These are phyloP conservation scores for Asparagopsis taxiformis DNA, from an alignment of 31 red algal genomes.

Conservation along the genomic window DNA sequence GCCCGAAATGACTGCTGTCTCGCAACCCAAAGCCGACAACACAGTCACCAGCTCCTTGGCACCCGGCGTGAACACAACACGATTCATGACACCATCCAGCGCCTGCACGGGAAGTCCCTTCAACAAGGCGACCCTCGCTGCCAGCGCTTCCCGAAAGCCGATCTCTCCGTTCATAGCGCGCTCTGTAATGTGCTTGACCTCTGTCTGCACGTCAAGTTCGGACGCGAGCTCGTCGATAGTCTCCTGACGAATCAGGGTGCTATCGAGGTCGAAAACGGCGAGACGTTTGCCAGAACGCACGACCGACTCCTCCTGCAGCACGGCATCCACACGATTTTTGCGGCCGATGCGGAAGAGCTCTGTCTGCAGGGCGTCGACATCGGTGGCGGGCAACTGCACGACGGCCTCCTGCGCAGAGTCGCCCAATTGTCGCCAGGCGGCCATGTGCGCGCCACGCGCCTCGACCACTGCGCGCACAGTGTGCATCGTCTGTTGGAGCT, in stretches of 20 bases:
- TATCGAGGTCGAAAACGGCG: constrained; percentile 93
- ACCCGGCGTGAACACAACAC: constrained; percentile 77
- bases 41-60: constrained; percentile 41
- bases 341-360: constrained; percentile 34
- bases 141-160: constrained; percentile 79
- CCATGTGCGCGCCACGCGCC: neutral
- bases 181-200: constrained; percentile 79
- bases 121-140: constrained; percentile 68
- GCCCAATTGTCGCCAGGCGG: neutral
- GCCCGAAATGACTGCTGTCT: constrained; percentile 78
- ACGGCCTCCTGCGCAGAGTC: neutral
- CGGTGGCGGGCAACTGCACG: constrained; percentile 3
- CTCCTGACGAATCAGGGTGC: constrained; percentile 94
- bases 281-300: constrained; percentile 73
- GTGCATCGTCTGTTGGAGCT: neutral
- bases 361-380: constrained; percentile 6
- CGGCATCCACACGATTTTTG: constrained; percentile 49
- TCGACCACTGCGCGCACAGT: neutral
- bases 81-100: constrained; percentile 63
- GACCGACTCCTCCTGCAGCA: constrained; percentile 61
- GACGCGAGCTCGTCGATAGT: constrained; percentile 91
- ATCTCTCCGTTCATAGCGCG: constrained; percentile 93
- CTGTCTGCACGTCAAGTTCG: constrained; percentile 39
- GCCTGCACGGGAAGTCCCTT: constrained; percentile 41
- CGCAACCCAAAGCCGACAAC: constrained; percentile 53